Conservation (phyloP, 2,329 filamentous ascomycete species). For the Cercospora nicotianae region DNA sequence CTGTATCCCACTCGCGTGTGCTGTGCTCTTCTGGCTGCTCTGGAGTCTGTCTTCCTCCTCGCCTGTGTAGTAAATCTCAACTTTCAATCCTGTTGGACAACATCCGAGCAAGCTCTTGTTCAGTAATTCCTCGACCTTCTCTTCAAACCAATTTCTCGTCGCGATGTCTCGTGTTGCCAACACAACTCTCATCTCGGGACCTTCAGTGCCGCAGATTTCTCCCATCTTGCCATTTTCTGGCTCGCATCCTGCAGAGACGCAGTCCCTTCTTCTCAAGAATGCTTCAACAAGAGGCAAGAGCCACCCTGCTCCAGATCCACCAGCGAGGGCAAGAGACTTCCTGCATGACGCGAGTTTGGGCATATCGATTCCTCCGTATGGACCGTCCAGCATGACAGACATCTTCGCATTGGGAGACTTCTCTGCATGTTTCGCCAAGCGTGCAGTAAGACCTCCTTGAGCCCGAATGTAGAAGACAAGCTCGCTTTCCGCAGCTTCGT, state of each 20-base stretch:
- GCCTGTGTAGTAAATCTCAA: slow-evolving; percentile 30
- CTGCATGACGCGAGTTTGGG: slow-evolving; percentile 45
- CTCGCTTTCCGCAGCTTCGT: slow-evolving; percentile 35
- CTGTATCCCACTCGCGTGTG: neutral
- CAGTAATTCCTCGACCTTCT: slow-evolving; percentile 31
- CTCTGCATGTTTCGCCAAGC: slow-evolving; percentile 41
- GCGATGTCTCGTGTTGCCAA: slow-evolving; percentile 41
- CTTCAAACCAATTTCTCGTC: slow-evolving; percentile 42
- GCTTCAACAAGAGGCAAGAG: slow-evolving; percentile 52
- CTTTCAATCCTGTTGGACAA: slow-evolving; percentile 19
- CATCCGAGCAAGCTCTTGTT: slow-evolving; percentile 16
- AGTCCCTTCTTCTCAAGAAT: slow-evolving; percentile 26
- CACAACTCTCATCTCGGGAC: slow-evolving; percentile 25
- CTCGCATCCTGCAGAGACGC: slow-evolving; percentile 19
- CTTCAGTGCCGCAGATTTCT: slow-evolving; percentile 11
- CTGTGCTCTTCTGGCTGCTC: neutral
- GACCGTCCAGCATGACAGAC: slow-evolving; percentile 57
- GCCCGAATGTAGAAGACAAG: slow-evolving; percentile 57
- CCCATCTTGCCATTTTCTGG: slow-evolving; percentile 13
- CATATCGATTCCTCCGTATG: slow-evolving; percentile 55
- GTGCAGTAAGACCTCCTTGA: slow-evolving; percentile 52
- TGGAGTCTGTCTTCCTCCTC: slow-evolving; percentile 8
- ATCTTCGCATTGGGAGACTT: slow-evolving; percentile 41
- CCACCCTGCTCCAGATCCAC: slow-evolving; percentile 59
- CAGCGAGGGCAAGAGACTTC: slow-evolving; percentile 51